Conservation (phyloP, 2,329 filamentous ascomycete species). For the Mycogone perniciosa region DNA sequence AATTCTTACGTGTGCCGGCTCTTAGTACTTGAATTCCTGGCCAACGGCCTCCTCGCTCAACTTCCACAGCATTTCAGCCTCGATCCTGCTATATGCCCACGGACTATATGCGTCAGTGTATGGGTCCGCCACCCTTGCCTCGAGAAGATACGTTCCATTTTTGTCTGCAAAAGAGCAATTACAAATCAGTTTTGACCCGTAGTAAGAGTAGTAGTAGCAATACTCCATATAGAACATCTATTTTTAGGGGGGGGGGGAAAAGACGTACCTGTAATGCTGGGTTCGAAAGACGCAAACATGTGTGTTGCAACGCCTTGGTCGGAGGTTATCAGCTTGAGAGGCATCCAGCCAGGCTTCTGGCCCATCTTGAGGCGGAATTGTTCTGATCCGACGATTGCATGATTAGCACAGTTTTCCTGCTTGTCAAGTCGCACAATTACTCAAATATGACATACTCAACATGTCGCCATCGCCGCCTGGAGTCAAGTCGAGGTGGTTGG, state of each 20-base stretch:
- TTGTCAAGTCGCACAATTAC: background rate
- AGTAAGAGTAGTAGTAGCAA: no score
- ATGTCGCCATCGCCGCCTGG: slow-evolving; percentile 14
- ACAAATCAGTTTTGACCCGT: background rate
- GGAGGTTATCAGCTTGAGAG: slow-evolving; percentile 14
- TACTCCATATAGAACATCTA: background rate
- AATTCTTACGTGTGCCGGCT: background rate
- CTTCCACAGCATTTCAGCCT: slow-evolving; percentile 39
- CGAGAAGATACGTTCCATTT: slow-evolving; percentile 27
- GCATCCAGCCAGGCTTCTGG: slow-evolving; percentile 9
- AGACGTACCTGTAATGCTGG: slow-evolving; percentile 22
- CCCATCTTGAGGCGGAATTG: slow-evolving; percentile 9
- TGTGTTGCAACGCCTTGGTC: slow-evolving; percentile 29
- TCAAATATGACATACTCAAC: slow-evolving; percentile 13
- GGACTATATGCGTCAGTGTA: slow-evolving; percentile 23
- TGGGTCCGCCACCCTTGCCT: slow-evolving; percentile 28
- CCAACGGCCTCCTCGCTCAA: slow-evolving; percentile 41
- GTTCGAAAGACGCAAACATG: slow-evolving; percentile 33
- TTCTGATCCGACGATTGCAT: background rate
- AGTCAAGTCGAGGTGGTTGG: slow-evolving; percentile 17
- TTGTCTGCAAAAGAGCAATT: slow-evolving; percentile 16
- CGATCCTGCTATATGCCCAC: slow-evolving; percentile 26
- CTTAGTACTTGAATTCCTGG: slow-evolving; percentile 30
- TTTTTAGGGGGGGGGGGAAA: rapidly evolving
- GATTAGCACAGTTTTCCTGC: slow-evolving; percentile 11